These are phyloP conservation scores for Cornus controversa DNA, from an alignment of 148 eudicot species.

Conservation along the genomic window DNA sequence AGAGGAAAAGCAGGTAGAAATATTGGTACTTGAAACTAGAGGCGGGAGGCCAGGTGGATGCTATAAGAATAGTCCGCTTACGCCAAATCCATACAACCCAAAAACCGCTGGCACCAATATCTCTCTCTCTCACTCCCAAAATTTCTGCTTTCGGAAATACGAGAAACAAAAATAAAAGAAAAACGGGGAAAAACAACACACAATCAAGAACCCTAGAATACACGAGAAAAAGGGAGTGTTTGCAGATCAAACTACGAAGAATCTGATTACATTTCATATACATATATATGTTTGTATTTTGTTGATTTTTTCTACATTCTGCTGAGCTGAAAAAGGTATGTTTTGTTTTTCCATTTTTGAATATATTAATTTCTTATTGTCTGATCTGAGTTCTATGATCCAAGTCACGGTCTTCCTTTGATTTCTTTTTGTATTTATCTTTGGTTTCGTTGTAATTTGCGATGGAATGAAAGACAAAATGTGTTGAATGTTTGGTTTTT, in stretches of 20 bases:
- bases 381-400: conserved; percentile 3
- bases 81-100: conserved; percentile 15
- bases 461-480: neutral
- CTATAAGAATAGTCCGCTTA: conserved; percentile 1
- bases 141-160: neutral
- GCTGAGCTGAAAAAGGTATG: neutral
- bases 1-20: neutral
- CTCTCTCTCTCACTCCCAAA: conserved; percentile 5
- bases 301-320: neutral
- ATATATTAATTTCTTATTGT: neutral
- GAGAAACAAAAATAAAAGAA: neutral
- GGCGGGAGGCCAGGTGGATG: conserved; percentile 10
- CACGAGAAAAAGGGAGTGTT: conserved; percentile 5
- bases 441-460: neutral
- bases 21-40: neutral
- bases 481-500: neutral
- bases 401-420: neutral
- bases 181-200: neutral
- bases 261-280: neutral
- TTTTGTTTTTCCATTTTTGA: neutral
- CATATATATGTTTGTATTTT: neutral
- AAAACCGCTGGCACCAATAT: conserved; percentile 14
- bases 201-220: conserved; percentile 9
- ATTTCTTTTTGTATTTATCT: neutral
- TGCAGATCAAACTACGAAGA: neutral